phyloP scores from a whole-genome alignment of 371 early-diverging fungal genomes.

The Capillidium rhysosporum region DNA sequence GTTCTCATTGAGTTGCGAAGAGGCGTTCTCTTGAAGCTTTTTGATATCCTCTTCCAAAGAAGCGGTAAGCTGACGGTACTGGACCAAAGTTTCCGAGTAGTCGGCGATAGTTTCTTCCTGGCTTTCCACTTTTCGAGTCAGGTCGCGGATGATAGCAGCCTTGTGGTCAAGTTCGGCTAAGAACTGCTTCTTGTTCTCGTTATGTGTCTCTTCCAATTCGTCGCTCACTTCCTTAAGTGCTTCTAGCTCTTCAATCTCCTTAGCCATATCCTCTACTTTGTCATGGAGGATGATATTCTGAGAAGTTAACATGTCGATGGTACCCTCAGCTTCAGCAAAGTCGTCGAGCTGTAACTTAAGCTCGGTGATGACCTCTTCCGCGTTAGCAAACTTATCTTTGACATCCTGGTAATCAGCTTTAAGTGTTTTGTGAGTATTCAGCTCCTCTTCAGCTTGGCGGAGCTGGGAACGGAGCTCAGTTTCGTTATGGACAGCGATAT shows the following conservation, averaged over 20 bases:
- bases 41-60: slow-evolving; percentile 53
- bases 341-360: slow-evolving; percentile 68
- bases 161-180: slow-evolving; percentile 66
- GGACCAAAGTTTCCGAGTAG: slow-evolving; percentile 59
- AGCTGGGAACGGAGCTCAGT: slow-evolving; percentile 25
- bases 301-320: slow-evolving; percentile 17
- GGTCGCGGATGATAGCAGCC: slow-evolving; percentile 41
- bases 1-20: slow-evolving; percentile 24
- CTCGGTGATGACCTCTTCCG: slow-evolving; percentile 56
- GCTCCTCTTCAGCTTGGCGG: not conserved
- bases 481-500: slow-evolving; percentile 53
- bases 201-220: slow-evolving; percentile 75
- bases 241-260: slow-evolving; percentile 68
- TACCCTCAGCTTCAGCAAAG: slow-evolving; percentile 43
- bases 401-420: slow-evolving; percentile 23
- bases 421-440: not conserved
- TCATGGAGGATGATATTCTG: slow-evolving; percentile 17
- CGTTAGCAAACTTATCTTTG: slow-evolving; percentile 26
- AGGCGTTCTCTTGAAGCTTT: slow-evolving; percentile 39
- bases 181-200: slow-evolving; percentile 65
- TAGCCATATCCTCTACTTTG: slow-evolving; percentile 53
- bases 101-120: slow-evolving; percentile 67
- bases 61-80: slow-evolving; percentile 68
- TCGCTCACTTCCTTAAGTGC: slow-evolving; percentile 76
- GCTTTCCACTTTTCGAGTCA: slow-evolving; percentile 28